phyloP scores from a whole-genome alignment of 345 rosid species.

The sweet orange (Citrus sinensis) region DNA sequence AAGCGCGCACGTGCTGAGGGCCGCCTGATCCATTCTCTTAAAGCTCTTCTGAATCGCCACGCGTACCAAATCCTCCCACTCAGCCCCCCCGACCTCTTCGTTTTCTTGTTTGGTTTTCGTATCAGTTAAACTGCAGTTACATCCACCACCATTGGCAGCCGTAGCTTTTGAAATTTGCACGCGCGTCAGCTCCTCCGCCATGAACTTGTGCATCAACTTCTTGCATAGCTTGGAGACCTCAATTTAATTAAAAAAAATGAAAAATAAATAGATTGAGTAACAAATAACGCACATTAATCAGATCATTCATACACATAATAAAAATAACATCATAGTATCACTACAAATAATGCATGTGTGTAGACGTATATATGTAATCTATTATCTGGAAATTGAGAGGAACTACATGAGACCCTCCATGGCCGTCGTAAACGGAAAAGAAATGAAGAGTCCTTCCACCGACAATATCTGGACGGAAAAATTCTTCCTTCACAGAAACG shows the following conservation, averaged over 20 bases:
- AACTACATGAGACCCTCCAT: slow-evolving; percentile 7
- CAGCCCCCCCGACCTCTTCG: too few species aligned
- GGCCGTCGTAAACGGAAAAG: slow-evolving; percentile 20
- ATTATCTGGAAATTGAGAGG: neutral
- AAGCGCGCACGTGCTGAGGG: slow-evolving; percentile 17
- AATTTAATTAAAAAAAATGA: neutral
- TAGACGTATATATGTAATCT: too few species aligned
- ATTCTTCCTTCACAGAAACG: neutral
- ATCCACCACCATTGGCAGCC: neutral
- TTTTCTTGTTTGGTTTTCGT: too few species aligned
- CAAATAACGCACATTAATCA: too few species aligned
- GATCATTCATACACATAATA: too few species aligned
- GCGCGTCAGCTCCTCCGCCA: slow-evolving; percentile 27
- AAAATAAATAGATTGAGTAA: too few species aligned
- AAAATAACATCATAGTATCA: too few species aligned
- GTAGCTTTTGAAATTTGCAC: neutral
- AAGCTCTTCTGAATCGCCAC: slow-evolving; percentile 27
- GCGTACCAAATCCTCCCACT: neutral
- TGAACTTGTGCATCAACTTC: slow-evolving; percentile 29
- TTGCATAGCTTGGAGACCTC: slow-evolving; percentile 38
- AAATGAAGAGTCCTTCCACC: slow-evolving; percentile 12
- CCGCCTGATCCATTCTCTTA: slow-evolving; percentile 27
- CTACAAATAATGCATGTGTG: too few species aligned
- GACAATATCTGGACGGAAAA: neutral
- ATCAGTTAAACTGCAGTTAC: too few species aligned